These are phyloP conservation scores for Pleomassaria siparia DNA, from an alignment of 2,329 filamentous ascomycete species.

Conservation along the genomic window DNA sequence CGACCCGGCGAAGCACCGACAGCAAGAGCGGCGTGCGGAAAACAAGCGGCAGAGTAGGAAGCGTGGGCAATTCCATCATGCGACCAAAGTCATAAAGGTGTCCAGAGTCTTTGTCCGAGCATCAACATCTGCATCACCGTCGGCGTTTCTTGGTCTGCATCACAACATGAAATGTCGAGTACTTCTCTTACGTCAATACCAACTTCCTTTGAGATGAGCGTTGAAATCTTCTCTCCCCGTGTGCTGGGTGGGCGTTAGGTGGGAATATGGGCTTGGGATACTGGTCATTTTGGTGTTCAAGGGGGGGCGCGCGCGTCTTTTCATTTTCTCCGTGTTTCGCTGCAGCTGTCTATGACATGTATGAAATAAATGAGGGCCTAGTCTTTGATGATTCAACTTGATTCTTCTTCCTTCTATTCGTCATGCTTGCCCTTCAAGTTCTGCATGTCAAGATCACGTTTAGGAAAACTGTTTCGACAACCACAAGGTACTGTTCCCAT, in stretches of 20 bases:
- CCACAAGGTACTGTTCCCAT: neutral
- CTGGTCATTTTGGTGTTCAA: constrained; percentile 4
- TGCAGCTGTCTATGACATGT: constrained; percentile 16
- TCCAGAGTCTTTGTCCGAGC: constrained; percentile 8
- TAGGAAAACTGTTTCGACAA: neutral
- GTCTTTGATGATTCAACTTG: constrained; percentile 15
- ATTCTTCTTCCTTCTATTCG: neutral
- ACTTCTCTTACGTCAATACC: constrained; percentile 6
- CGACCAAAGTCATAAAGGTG: constrained; percentile 33
- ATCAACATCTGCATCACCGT: constrained; percentile 16
- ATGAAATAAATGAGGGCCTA: constrained; percentile 23
- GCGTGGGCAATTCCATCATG: constrained; percentile 40
- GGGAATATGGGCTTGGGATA: constrained; percentile 12
- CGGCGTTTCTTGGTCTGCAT: constrained; percentile 17
- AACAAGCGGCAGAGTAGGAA: constrained; percentile 54
- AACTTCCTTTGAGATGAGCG: neutral
- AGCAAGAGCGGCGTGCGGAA: constrained; percentile 53
- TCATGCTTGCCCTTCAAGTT: neutral
- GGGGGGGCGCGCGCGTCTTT: constrained; percentile 1
- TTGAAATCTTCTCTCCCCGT: constrained; percentile 9
- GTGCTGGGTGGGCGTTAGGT: constrained; percentile 28
- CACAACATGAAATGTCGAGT: constrained; percentile 9
- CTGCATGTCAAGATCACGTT: neutral
- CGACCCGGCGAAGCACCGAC: constrained; percentile 49
- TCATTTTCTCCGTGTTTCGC: constrained; percentile 6